Evolutionary conservation across 257 asterid genomes (phyloP).

Genomic region (Solanum dulcamara): DNA sequence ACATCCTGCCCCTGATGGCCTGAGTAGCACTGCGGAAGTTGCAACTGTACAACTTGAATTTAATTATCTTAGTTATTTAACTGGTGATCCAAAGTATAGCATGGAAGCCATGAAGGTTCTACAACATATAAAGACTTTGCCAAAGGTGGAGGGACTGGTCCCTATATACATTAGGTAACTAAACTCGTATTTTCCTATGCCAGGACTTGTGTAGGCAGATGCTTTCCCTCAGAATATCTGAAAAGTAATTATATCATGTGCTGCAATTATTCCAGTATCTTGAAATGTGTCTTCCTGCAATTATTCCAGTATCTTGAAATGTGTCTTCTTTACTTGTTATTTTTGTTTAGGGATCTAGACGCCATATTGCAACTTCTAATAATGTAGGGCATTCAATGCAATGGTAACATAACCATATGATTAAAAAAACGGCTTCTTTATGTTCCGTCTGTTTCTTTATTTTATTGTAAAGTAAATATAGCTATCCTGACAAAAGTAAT

Average conservation of each 20-base stretch:
- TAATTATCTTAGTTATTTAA: slow-evolving; percentile 74
- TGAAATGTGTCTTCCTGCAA: neutral
- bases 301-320: neutral
- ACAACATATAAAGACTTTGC: slow-evolving; percentile 63
- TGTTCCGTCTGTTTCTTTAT: neutral
- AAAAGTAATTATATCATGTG: neutral
- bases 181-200: neutral
- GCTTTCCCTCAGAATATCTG: neutral
- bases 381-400: neutral
- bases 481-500: neutral
- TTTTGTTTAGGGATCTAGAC: neutral
- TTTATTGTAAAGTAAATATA: neutral
- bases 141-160: slow-evolving; percentile 87
- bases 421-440: neutral
- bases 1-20: slow-evolving; percentile 89
- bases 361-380: neutral
- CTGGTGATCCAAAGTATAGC: slow-evolving; percentile 72
- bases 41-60: slow-evolving; percentile 90
- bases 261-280: neutral
- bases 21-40: slow-evolving; percentile 94
- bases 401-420: neutral
- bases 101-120: slow-evolving; percentile 88
- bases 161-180: slow-evolving; percentile 78
- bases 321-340: neutral
- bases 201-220: neutral